Conservation (phyloP, 352 stramenopile genomes). For the Pythium phragmiticola region DNA sequence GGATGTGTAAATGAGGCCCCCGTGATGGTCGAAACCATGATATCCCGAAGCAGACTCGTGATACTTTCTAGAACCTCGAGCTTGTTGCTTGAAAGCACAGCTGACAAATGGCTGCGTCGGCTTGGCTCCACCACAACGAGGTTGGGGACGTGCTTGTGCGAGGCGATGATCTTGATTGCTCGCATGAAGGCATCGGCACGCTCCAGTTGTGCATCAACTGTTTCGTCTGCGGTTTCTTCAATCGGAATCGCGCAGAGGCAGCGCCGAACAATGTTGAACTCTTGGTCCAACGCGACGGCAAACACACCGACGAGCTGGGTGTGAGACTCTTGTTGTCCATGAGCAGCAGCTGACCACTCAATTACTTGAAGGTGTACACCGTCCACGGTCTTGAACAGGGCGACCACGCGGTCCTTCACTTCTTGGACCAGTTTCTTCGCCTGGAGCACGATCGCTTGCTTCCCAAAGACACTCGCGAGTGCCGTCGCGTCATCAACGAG, state of each 20-base stretch:
- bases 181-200: slow-evolving; percentile 38
- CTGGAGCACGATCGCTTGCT: slow-evolving; percentile 45
- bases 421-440: slow-evolving; percentile 57
- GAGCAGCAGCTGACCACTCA: slow-evolving; percentile 36
- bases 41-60: slow-evolving; percentile 52
- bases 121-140: slow-evolving; percentile 49
- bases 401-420: slow-evolving; percentile 40
- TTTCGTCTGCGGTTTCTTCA: neutral
- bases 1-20: slow-evolving; percentile 21
- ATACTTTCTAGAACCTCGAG: slow-evolving; percentile 59
- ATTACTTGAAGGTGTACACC: slow-evolving; percentile 58
- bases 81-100: slow-evolving; percentile 41
- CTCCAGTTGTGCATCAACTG: slow-evolving; percentile 26
- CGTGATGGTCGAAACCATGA: slow-evolving; percentile 68
- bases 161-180: slow-evolving; percentile 34
- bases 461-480: slow-evolving; percentile 39
- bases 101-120: slow-evolving; percentile 33
- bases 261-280: slow-evolving; percentile 62
- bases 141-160: slow-evolving; percentile 47
- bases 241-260: slow-evolving; percentile 57
- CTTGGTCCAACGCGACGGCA: slow-evolving; percentile 57
- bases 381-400: slow-evolving; percentile 61
- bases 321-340: neutral
- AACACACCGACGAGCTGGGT: slow-evolving; percentile 47
- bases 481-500: slow-evolving; percentile 40